These are phyloP conservation scores for Penicillium turbatum DNA, from an alignment of 495 filamentous ascomycete species.

Conservation along the genomic window DNA sequence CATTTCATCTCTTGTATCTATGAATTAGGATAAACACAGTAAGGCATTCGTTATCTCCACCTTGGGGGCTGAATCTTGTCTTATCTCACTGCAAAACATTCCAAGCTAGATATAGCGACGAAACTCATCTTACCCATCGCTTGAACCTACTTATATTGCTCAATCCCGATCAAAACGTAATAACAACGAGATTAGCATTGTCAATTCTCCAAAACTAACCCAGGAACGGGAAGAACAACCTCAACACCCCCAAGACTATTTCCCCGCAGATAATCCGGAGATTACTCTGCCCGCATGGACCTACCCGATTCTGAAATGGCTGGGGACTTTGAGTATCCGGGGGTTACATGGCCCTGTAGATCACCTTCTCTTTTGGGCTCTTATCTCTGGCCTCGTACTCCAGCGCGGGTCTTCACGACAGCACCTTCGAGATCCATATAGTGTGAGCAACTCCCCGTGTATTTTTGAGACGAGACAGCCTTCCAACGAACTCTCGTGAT, in stretches of 20 bases:
- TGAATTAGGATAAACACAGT: too few relatives aligned
- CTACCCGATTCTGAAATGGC: conserved; percentile 3
- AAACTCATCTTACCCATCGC: neutral
- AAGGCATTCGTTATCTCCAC: too few relatives aligned
- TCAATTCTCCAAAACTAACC: too few relatives aligned
- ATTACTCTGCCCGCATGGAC: conserved; percentile 5
- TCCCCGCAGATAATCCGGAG: neutral
- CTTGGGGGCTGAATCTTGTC: too few relatives aligned
- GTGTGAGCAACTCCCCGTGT: too few relatives aligned
- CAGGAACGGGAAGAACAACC: too few relatives aligned
- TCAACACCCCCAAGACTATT: too few relatives aligned
- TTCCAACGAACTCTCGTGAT: conserved; percentile 2
- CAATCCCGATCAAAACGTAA: neutral
- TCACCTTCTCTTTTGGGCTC: neutral
- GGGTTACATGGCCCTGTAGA: conserved; percentile 1
- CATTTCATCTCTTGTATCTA: neutral
- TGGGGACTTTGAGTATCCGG: neutral
- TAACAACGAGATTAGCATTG: neutral
- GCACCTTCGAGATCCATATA: too few relatives aligned
- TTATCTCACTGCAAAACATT: neutral
- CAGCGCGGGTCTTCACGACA: too few relatives aligned
- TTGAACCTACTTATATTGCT: neutral
- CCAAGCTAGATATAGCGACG: neutral
- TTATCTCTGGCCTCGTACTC: too few relatives aligned
- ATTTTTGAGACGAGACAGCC: too few relatives aligned